Percentiles rank a stretch among this genome's conserved stretches.
phyloP scores from a whole-genome alignment of 768 basidiomycete genomes.

The Boletus insuetus region DNA sequence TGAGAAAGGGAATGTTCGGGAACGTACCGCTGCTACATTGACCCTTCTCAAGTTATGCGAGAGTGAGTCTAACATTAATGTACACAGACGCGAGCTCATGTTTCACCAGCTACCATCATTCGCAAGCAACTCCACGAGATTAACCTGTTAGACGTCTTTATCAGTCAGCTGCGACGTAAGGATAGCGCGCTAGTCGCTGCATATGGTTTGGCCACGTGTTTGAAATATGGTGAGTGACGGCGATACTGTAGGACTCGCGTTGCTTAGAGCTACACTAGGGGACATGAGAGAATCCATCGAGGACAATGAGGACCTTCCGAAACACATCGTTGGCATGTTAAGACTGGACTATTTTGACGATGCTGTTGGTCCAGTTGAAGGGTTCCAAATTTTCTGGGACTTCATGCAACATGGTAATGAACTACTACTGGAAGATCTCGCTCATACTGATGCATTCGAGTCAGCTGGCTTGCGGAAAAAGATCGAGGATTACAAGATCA shows the following conservation, averaged over 20 bases:
- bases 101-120: conserved; percentile 4
- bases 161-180: conserved; percentile 16
- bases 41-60: conserved; percentile 21
- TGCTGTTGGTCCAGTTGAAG: conserved; percentile 21
- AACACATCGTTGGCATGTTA: conserved; percentile 24
- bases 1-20: neutral
- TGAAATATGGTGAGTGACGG: conserved; percentile 14
- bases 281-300: conserved; percentile 14
- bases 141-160: conserved; percentile 6
- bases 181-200: conserved; percentile 19
- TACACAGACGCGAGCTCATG: neutral
- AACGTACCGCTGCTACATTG: conserved; percentile 23
- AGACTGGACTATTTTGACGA: conserved; percentile 25
- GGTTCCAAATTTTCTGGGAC: conserved; percentile 24
- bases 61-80: conserved; percentile 3
- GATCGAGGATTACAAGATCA: conserved; percentile 15
- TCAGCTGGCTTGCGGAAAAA: conserved; percentile 14
- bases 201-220: conserved; percentile 18
- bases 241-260: neutral
- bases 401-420: conserved; percentile 20
- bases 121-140: conserved; percentile 8
- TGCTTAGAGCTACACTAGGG: neutral
- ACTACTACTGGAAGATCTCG: neutral
- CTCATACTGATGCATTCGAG: neutral
- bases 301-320: conserved; percentile 7